These are phyloP conservation scores for Teratosphaeria nubilosa DNA, from an alignment of 2,329 filamentous ascomycete species.

Conservation along the genomic window DNA sequence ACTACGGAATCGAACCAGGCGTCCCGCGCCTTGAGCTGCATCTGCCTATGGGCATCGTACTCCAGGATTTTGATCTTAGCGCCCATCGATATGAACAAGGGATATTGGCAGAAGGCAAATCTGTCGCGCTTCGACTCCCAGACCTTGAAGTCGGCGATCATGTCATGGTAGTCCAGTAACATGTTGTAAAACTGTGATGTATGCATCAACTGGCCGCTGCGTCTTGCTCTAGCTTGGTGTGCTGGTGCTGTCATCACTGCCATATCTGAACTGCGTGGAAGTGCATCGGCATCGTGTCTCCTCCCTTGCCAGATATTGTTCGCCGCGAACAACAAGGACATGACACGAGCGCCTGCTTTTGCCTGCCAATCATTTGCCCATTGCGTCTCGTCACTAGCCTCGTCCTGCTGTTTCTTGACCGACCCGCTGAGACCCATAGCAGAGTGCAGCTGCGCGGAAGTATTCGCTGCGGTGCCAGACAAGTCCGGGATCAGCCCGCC, in stretches of 20 bases:
- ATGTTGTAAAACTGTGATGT: slow-evolving; percentile 84
- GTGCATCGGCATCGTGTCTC: slow-evolving; percentile 3
- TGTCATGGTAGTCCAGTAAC: slow-evolving; percentile 73
- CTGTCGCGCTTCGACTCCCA: slow-evolving; percentile 69
- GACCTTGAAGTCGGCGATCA: slow-evolving; percentile 74
- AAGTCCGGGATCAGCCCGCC: slow-evolving; percentile 65
- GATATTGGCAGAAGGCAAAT: slow-evolving; percentile 87
- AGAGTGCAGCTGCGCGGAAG: slow-evolving; percentile 63
- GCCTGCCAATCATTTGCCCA: slow-evolving; percentile 88
- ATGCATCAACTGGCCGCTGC: slow-evolving; percentile 56
- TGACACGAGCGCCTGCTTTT: slow-evolving; percentile 65
- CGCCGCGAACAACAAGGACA: slow-evolving; percentile 71
- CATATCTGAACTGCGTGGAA: slow-evolving; percentile 6
- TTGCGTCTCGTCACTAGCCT: slow-evolving; percentile 41
- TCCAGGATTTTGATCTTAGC: slow-evolving; percentile 87
- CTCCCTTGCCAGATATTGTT: slow-evolving; percentile 50
- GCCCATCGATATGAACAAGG: slow-evolving; percentile 83
- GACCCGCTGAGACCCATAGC: slow-evolving; percentile 52
- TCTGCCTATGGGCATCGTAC: slow-evolving; percentile 76
- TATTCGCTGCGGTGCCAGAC: slow-evolving; percentile 50
- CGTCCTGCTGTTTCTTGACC: slow-evolving; percentile 41
- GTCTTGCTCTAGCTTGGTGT: slow-evolving; percentile 11
- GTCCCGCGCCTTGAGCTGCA: slow-evolving; percentile 78
- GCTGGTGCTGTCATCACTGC: slow-evolving; percentile 19
- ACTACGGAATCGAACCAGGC: slow-evolving; percentile 87